Percentiles rank a stretch among this genome's conserved stretches.
Conservation (phyloP, 495 filamentous ascomycete genomes). For the Aspergillus egyptiacus region DNA sequence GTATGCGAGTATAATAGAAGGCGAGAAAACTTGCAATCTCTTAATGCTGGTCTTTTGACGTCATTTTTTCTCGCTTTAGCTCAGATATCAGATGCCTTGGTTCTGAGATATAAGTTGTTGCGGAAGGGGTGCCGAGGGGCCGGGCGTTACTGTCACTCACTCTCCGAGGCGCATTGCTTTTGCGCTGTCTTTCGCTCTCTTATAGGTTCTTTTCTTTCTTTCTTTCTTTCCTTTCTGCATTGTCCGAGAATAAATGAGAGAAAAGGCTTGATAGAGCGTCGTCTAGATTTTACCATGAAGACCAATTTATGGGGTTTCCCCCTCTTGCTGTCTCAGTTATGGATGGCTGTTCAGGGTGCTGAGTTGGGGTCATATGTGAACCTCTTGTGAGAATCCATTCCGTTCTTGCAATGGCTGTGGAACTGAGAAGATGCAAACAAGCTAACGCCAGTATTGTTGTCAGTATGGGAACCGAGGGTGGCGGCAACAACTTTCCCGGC, state of each 20-base stretch:
- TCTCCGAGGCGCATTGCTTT: no score
- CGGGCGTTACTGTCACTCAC: no score
- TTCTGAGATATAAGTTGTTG: no score
- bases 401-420: background rate
- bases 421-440: background rate
- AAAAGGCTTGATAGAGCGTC: background rate
- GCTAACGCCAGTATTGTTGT: background rate
- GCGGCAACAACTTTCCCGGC: constrained; percentile 67
- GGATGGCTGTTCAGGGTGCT: constrained; percentile 5
- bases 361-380: constrained; percentile 31
- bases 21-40: no score
- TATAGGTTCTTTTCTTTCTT: background rate
- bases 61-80: no score
- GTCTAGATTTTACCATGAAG: constrained; percentile 7
- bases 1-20: no score
- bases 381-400: constrained; percentile 25
- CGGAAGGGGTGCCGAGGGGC: no score
- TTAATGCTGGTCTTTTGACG: no score
- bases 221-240: background rate
- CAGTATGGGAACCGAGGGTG: constrained; percentile 35
- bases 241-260: background rate
- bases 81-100: no score
- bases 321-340: constrained; percentile 7
- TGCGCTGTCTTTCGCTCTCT: background rate
- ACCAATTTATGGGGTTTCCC: constrained; percentile 3